Evolutionary conservation across 2,329 filamentous ascomycete genomes (phyloP), one percentile per base, ranked within the genome.

Genomic region (Microcyclosporella mali): DNA sequence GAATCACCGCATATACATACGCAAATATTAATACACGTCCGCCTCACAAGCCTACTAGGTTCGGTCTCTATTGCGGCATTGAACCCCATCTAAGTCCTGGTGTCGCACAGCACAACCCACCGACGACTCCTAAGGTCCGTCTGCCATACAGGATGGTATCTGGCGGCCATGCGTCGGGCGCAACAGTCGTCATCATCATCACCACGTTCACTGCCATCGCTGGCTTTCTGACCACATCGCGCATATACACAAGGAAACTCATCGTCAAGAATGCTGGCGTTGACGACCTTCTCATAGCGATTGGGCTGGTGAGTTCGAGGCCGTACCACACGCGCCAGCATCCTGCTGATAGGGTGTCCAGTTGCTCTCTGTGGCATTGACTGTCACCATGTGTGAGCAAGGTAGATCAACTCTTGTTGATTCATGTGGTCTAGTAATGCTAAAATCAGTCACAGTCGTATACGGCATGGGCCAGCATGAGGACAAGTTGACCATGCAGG

Each of bases 391-490:
- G 50, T 44, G 40, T 15, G 29, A 44, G 18, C 40, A 52, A 46
- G 50, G 45, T 45, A 35, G 17, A 10, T 39, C 6, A 27, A 35
- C 29, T 11, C 21, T 15, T 39, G 12, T 15, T 3, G 8, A 9
- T 27, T 6, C 12, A 6, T 9, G 10, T 1, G 8, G 4, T 4
- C 21, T 16, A 10, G 3, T 6, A 28, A 14, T 8, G 29, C 28
- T 21, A n/a, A 49, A 33, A 33, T 33, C 7, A 15, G n/a, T n/a
- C 17, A 14, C 21, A 53, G 51, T 53, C 15, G 34, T 43, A 33
- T 45, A 50, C 34, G 51, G 51, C 9, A 48, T 52, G 40, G 49
- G 51, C 16, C 37, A 37, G 6, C 51, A 54, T 33, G 43, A 42
- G 14, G 25, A 15, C 2, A 41, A 33, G 2, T 37, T 54, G 14